phyloP scores from a whole-genome alignment of 1,284 basidiomycete species.

The Tylopilus orsonianus region DNA sequence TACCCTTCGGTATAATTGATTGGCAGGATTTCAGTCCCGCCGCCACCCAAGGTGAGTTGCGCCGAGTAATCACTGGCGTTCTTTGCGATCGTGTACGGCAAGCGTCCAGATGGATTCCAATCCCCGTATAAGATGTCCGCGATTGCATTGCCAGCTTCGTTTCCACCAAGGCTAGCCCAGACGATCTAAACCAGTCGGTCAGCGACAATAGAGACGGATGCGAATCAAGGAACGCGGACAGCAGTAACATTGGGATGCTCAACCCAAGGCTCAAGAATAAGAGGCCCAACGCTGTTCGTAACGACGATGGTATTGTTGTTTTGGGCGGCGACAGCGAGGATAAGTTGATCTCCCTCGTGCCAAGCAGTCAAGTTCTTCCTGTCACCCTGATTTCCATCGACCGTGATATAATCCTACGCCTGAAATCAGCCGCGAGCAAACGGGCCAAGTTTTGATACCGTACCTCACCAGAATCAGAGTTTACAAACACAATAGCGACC shows the following conservation, averaged over 20 bases:
- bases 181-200: conserved; percentile 31
- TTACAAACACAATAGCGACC: conserved; percentile 41
- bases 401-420: conserved; percentile 49
- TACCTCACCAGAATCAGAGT: conserved; percentile 42
- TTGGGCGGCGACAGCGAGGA: conserved; percentile 35
- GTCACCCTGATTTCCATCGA: conserved; percentile 48
- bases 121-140: conserved; percentile 47
- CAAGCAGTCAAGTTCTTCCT: conserved; percentile 58
- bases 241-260: conserved; percentile 55
- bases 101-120: conserved; percentile 53
- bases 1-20: conserved; percentile 44
- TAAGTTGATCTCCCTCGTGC: conserved; percentile 51
- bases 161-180: conserved; percentile 58
- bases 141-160: conserved; percentile 49
- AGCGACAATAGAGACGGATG: background rate
- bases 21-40: conserved; percentile 25
- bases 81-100: conserved; percentile 64
- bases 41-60: conserved; percentile 32
- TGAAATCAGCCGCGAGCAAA: conserved; percentile 6
- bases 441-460: background rate
- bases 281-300: conserved; percentile 52
- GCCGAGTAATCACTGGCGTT: conserved; percentile 34
- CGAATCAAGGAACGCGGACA: conserved; percentile 12
- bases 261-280: conserved; percentile 52
- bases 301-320: conserved; percentile 61